Evolutionary conservation across 179 eudicot genomes (phyloP), one percentile per base, ranked within the genome.

Genomic region (Gypsophila paniculata): DNA sequence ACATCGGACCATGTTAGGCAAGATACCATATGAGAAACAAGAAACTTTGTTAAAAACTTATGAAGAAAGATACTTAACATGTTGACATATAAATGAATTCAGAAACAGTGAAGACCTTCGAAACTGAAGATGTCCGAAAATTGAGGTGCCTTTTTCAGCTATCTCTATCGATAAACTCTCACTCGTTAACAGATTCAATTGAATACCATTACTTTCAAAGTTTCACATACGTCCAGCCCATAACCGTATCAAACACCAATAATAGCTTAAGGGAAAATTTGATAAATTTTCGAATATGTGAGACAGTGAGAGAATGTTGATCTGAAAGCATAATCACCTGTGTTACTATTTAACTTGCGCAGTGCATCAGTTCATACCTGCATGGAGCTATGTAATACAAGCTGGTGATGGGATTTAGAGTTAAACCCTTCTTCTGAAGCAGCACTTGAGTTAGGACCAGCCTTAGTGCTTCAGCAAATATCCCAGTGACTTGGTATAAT

Each of bases 361-460:
- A n/a, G n/a, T n/a, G n/a, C n/a, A 29, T 29, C 6, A 44, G 22
- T 71, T 17, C 12, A 74, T 83, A 91, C 99, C 99, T 94, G 97
- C 99, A 94, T 22, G 99, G 99, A 76, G 99, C 99, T 71, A 94
- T 91, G 89, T 94, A 94, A 82, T 94, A 94, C 83, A 94, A 78
- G 83, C 99, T 94, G 81, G 97, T 94, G 77, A 94, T 88, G 42
- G 99, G 99, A 80, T 91, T 94, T 53, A 94, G 89, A 32, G 99
- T 85, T 80, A 94, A 87, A 69, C 99, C 99, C 88, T 91, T 91
- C 85, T 91, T 94, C 74, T 94, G 99, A 67, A 94, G 91, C 36
- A 94, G 94, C 76, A 94, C 99, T 85, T 94, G 99, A 74, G 99
- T 94, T 61, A 94, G 84, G 68, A 91, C 99, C 79, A 94, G 88